Conservation (phyloP, 2,329 filamentous ascomycete species). For the Monilinia vaccinii-corymbosi region DNA sequence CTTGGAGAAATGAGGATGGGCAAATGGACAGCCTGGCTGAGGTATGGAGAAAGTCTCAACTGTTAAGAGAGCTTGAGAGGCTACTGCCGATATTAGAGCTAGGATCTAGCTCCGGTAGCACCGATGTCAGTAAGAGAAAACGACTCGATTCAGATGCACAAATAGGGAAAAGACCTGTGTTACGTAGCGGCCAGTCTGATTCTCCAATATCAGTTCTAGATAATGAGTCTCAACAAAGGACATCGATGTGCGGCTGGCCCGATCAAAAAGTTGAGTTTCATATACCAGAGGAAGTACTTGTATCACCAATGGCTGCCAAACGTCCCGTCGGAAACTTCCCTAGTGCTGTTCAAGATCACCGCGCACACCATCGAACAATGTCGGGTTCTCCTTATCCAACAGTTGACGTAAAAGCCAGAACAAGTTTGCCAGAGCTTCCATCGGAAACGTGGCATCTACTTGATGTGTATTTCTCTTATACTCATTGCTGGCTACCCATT, state of each 20-base stretch:
- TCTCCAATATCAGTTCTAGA: background rate
- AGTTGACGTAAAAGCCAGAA: slow-evolving; percentile 6
- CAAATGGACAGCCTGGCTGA: slow-evolving; percentile 24
- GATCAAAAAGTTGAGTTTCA: slow-evolving; percentile 8
- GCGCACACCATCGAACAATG: slow-evolving; percentile 16
- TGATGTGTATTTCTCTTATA: slow-evolving; percentile 67
- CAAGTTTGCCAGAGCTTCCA: slow-evolving; percentile 22
- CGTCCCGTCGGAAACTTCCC: background rate
- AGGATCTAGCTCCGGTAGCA: background rate
- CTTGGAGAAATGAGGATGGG: slow-evolving; percentile 25
- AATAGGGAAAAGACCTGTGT: slow-evolving; percentile 10
- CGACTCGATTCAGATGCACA: slow-evolving; percentile 19
- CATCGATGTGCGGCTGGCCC: background rate
- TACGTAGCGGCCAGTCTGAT: background rate
- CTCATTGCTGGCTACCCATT: slow-evolving; percentile 68
- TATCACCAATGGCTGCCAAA: background rate
- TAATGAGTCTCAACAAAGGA: background rate
- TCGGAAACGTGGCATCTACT: slow-evolving; percentile 39
- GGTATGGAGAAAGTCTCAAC: slow-evolving; percentile 27
- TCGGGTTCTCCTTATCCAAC: slow-evolving; percentile 14
- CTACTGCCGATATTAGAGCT: slow-evolving; percentile 25
- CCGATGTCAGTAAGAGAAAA: slow-evolving; percentile 22
- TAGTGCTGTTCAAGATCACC: background rate
- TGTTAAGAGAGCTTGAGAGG: slow-evolving; percentile 26
- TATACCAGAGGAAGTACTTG: background rate